These are phyloP conservation scores for Chionographis japonica DNA, from an alignment of 106 monocot genomes.

Conservation along the genomic window DNA sequence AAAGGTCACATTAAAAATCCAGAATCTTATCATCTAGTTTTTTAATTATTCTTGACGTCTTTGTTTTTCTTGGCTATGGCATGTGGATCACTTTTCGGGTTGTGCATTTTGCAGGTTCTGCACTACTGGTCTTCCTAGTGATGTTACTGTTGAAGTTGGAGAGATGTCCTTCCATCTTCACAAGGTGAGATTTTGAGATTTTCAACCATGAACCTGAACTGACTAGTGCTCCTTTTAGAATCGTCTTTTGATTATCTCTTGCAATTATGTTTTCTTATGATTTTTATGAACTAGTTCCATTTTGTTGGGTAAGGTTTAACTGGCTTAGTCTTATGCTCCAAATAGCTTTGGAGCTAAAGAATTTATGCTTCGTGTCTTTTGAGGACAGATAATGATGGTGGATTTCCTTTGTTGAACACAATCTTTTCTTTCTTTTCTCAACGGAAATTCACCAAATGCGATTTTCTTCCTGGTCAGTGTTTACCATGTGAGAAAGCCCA, in stretches of 20 bases:
- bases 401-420: too few species aligned
- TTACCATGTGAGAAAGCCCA: too few species aligned
- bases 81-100: neutral
- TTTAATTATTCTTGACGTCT: neutral
- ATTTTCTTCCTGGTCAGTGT: too few species aligned
- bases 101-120: slow-evolving; percentile 41
- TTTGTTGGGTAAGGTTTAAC: neutral
- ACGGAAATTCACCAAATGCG: too few species aligned
- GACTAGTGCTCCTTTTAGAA: neutral
- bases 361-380: too few species aligned
- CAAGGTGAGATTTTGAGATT: slow-evolving; percentile 41
- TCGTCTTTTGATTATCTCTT: neutral
- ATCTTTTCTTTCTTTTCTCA: too few species aligned
- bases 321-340: too few species aligned
- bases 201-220: neutral
- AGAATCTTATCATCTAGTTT: neutral
- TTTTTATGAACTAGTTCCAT: neutral
- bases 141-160: slow-evolving; percentile 55
- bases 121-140: slow-evolving; percentile 58
- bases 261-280: neutral
- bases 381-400: too few species aligned
- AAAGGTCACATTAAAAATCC: too few species aligned
- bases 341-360: too few species aligned
- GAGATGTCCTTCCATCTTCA: slow-evolving; percentile 67
- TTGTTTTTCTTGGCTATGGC: neutral